A percentile compares a stretch with the other conserved stretches of the same genome.
Conservation (phyloP, 306 rosid genomes). For the Prunus kanzakura region DNA sequence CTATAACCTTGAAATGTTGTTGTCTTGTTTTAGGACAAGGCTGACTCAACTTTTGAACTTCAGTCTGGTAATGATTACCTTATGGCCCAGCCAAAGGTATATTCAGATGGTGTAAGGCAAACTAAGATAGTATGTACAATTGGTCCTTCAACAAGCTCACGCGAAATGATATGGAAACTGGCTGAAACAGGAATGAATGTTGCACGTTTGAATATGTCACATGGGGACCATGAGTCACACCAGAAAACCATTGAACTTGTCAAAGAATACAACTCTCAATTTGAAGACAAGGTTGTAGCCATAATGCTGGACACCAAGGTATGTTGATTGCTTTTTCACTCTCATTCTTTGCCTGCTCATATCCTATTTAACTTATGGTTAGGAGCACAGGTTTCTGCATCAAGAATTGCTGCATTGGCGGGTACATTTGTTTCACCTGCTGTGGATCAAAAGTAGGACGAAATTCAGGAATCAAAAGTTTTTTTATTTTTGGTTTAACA, state of each 20-base stretch:
- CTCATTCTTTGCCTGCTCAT: neutral
- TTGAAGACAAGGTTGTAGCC: slow-evolving; percentile 69
- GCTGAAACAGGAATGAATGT: slow-evolving; percentile 86
- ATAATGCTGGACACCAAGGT: slow-evolving; percentile 99
- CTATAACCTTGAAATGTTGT: slow-evolving; percentile 14
- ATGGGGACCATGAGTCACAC: slow-evolving; percentile 88
- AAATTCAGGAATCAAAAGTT: neutral
- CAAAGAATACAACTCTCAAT: slow-evolving; percentile 76
- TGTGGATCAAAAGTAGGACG: neutral
- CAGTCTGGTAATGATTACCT: slow-evolving; percentile 18
- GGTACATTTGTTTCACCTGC: neutral
- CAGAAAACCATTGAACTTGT: slow-evolving; percentile 81
- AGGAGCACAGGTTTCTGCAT: neutral
- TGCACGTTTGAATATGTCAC: slow-evolving; percentile 94
- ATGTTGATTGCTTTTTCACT: neutral
- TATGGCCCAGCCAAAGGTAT: slow-evolving; percentile 22
- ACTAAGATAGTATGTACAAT: slow-evolving; percentile 91
- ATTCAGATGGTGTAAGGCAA: slow-evolving; percentile 45
- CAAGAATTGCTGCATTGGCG: neutral
- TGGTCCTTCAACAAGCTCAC: slow-evolving; percentile 87
- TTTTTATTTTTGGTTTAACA: neutral
- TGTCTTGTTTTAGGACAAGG: slow-evolving; percentile 41
- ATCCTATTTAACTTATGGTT: neutral
- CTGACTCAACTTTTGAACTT: slow-evolving; percentile 33
- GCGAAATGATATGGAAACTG: slow-evolving; percentile 91